Conservation (phyloP, 202 grass and related monocot species). For the Cymbopogon flexuosus region DNA sequence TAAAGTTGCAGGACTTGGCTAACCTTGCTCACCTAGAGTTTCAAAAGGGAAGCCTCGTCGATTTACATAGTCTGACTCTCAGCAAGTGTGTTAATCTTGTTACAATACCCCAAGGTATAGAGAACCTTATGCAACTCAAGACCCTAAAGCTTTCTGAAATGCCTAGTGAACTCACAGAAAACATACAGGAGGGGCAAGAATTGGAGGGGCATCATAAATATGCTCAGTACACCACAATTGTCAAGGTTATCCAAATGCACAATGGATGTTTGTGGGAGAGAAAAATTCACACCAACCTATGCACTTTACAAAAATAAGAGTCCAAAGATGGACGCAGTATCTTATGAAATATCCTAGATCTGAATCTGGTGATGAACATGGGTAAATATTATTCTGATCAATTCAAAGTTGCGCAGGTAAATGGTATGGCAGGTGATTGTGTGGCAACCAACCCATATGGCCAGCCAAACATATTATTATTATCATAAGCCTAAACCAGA, state of each 20-base stretch:
- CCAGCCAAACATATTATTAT: background rate
- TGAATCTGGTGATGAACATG: background rate
- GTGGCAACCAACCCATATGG: background rate
- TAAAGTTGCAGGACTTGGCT: conserved; percentile 2
- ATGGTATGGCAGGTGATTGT: too few relatives aligned
- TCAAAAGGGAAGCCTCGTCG: background rate
- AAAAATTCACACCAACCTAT: conserved; percentile 12
- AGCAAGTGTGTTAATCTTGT: background rate
- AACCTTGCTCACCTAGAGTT: conserved; percentile 22
- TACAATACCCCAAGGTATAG: conserved; percentile 12
- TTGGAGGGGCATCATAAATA: background rate
- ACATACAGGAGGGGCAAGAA: background rate
- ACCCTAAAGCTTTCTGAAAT: conserved; percentile 36
- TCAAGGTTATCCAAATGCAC: background rate
- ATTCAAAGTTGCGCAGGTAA: background rate
- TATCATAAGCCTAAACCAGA: too few relatives aligned
- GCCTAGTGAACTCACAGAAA: conserved; percentile 18
- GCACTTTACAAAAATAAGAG: background rate
- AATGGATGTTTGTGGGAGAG: background rate
- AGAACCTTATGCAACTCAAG: conserved; percentile 27
- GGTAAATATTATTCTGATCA: background rate
- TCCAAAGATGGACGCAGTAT: background rate
- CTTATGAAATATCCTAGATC: background rate
- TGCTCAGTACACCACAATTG: background rate
- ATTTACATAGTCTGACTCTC: conserved; percentile 2